Base-by-base conservation (phyloP, 306 rosid genomes). In the Rosa rugosa region DNA sequence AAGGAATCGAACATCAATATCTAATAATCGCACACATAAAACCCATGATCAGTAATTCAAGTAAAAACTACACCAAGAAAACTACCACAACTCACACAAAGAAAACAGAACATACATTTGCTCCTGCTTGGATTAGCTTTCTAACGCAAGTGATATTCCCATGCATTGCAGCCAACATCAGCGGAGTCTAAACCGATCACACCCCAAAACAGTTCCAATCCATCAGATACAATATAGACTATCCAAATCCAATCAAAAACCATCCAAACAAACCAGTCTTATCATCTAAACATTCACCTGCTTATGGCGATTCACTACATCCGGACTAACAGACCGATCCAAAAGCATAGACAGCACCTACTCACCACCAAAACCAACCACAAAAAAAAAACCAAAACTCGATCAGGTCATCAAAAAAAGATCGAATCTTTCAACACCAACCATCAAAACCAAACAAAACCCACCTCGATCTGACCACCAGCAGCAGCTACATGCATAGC, bases 141-240 rank as follows among this genome's bases (percentile, higher is more conserved):
- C 83, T 85, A 80, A 82, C 92, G 36, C 96, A 89, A 11, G 85
- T 81, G 27, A 86, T 87, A 80, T 86, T 89, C 82, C 98, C 98
- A 66, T 87, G 87, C 91, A 90, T 92, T 79, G 85, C 90, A 76
- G 98, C 98, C 92, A 92, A 80, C 96, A 94, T 94, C 40, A 92
- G 85, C 5, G 98, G 96, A 16, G 97, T 94, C 97, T 94, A 66
- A 50, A 75, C 59, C 76, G 42, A 78, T 54, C 84, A 57, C 10
- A 80, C 63, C 45, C 4, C 18, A 31, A 57, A 77, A 23, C 64
- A 69, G 57, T 51, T 22, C 76, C 50, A 73, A 63, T 17, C 44
- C 11, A 64, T 50, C 69, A 74, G 71, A 34, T 12, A 72, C 44
- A 69, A 69, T 59, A 72, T 63, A 12, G 4, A 12, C 63, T 31